Evolutionary conservation across 1,284 basidiomycete genomes (phyloP), one percentile per base, ranked within the genome.

Genomic region (Anthracocystis walkeri): DNA sequence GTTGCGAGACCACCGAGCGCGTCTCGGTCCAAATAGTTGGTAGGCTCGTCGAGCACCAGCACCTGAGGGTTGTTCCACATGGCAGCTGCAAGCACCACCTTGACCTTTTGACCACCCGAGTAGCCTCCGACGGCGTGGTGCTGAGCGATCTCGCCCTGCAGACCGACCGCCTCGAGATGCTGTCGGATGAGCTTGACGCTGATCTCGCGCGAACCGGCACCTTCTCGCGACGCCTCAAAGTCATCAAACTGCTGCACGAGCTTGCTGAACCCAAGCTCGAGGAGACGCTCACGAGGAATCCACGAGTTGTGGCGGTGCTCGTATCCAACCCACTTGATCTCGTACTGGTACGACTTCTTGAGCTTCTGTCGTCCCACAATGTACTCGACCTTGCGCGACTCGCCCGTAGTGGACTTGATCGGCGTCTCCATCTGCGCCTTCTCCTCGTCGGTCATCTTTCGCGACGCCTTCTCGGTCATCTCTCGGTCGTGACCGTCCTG

Each of bases 401-500:
- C 91, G 70, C 96, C 96, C 82, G 94, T 93, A 87, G 91, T 93
- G 50, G 95, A 94, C 68, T 93, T 90, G 88, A 97, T 97, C 23
- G 95, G 93, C 62, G 90, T 90, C 69, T 96, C 93, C 81, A 97
- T 88, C 80, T 93, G 84, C 10, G 88, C 89, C 85, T 91, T 90
- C 84, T 99, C 96, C 85, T 94, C 95, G 48, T 90, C 89, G n/a
- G 94, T 93, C 75, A 99, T 87, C 41, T 91, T 91, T 75, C 96
- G 94, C 25, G 95, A 96, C 16, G 82, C 83, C 87, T 97, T 98
- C 87, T 97, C 94, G 75, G 97, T 86, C 65, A 97, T 88, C 87
- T 99, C 89, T 91, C 95, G 92, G 88, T 99, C 96, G 86, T 97
- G 93, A 52, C 96, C 97, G 86, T 97, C 95, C 87, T 98, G 95